These are phyloP conservation scores for Saccharomyces hybrid DNA, from an alignment of 1,139 yeast genomes.

Conservation along the genomic window DNA sequence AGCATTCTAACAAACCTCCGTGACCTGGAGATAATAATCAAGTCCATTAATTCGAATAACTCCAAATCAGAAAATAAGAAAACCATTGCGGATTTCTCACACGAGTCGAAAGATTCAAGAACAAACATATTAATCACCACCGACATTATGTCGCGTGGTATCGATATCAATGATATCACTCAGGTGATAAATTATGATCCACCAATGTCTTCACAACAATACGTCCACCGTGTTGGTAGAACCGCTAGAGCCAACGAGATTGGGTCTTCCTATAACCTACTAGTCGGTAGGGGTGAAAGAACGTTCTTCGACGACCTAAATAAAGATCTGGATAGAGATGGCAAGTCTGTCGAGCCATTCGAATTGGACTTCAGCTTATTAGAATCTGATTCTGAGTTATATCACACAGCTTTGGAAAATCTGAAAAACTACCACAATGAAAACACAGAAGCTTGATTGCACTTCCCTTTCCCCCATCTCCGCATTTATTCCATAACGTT, in stretches of 20 bases:
- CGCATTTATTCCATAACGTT: neutral
- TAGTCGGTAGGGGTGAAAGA: slow-evolving; percentile 69
- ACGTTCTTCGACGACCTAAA: slow-evolving; percentile 37
- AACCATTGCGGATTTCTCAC: slow-evolving; percentile 49
- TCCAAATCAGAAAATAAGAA: slow-evolving; percentile 41
- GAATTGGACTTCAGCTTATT: neutral
- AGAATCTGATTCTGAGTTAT: neutral
- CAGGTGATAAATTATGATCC: slow-evolving; percentile 88
- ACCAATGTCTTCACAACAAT: slow-evolving; percentile 84
- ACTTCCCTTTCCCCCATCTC: neutral
- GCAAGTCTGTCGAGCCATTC: neutral
- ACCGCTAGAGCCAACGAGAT: slow-evolving; percentile 83
- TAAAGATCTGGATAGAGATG: slow-evolving; percentile 22
- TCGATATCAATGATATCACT: slow-evolving; percentile 65
- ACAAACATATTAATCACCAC: slow-evolving; percentile 69
- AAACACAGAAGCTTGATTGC: neutral
- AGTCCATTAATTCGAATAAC: slow-evolving; percentile 46
- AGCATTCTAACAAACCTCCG: slow-evolving; percentile 20
- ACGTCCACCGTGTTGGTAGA: slow-evolving; percentile 92
- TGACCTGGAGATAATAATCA: slow-evolving; percentile 3
- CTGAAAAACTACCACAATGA: neutral
- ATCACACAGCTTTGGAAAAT: neutral
- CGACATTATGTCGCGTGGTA: slow-evolving; percentile 91
- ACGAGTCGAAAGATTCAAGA: slow-evolving; percentile 17
- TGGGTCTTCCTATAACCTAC: slow-evolving; percentile 68